A percentile compares a stretch with the other conserved stretches of the same genome.
phyloP scores from a whole-genome alignment of 129 eudicot genomes.

The Saposhnikovia divaricata region DNA sequence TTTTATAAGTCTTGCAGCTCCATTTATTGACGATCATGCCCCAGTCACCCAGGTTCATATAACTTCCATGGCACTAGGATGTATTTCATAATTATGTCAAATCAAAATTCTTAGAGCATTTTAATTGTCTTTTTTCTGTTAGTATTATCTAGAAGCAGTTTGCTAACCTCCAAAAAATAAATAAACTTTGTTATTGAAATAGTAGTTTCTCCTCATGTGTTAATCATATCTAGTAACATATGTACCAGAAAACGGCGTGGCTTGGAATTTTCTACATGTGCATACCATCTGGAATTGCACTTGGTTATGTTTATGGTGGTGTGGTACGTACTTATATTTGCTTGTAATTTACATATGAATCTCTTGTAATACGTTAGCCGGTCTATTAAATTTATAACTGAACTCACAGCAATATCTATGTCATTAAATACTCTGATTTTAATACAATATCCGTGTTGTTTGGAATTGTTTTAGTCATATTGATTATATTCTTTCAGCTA shows the following conservation, averaged over 20 bases:
- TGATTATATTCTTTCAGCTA: not conserved
- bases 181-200: not conserved
- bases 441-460: not conserved
- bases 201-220: not conserved
- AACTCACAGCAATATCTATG: not conserved
- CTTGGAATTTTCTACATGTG: constrained; percentile 63
- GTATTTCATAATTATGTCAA: not conserved
- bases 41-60: constrained; percentile 67
- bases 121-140: not conserved
- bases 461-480: not conserved
- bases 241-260: constrained; percentile 49
- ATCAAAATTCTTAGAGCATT: not conserved
- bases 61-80: not conserved
- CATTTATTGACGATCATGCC: constrained; percentile 95
- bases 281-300: constrained; percentile 50
- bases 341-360: not conserved
- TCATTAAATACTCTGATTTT: not conserved
- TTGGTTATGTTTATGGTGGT: constrained; percentile 67
- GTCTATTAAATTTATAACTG: not conserved
- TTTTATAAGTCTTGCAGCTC: constrained; percentile 96
- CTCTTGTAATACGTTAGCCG: not conserved
- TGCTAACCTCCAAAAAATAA: no score
- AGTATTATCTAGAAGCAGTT: not conserved
- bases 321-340: constrained; percentile 27
- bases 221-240: not conserved